Evolutionary conservation across 75 land plant species (phyloP), one percentile per base, ranked within the genome.

Genomic region (Sequoiadendron giganteum): DNA sequence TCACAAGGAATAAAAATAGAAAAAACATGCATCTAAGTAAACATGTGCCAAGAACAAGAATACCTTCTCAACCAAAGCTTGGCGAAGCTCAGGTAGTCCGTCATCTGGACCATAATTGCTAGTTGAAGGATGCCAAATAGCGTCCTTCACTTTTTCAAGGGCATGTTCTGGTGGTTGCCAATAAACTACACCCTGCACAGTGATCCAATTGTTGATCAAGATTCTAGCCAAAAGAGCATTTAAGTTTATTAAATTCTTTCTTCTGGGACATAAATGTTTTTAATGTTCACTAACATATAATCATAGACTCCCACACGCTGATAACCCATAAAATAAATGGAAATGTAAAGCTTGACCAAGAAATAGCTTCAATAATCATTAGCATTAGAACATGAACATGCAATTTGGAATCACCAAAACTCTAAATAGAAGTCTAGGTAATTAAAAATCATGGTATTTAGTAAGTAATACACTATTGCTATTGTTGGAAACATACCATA

Each of bases 51-150:
- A 82, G 6, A 32, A 68, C 9, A 88, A 18, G 86, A 15, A 54
- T 89, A 95, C 99, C 97, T 98, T 98, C 85, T 92, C 92, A 36
- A 89, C 42, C 85, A 98, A 90, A 42, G 99, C 99, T 13, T 90
- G 87, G 48, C 95, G 93, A 25, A 98, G 99, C 86, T 98, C 97
- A 34, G 97, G 97, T 43, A 98, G 90, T 88, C 99, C 99, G 70
- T 98, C 99, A 93, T 98, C 99, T 48, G 96, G 91, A 86, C 99
- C 99, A 92, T 98, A 98, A 34, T 92, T 88, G 90, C 99, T 98
- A 40, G 89, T 87, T 77, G 93, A 88, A 75, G 99, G 96, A 10
- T 94, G 93, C 88, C 90, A 89, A 8, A 98, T 93, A 75, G 91
- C 87, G 40, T 92, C 94, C 88, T 94, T 91, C 3, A 94, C 94